Conservation (phyloP, 164 flowering plant genomes). For the Chimonanthus praecox region DNA sequence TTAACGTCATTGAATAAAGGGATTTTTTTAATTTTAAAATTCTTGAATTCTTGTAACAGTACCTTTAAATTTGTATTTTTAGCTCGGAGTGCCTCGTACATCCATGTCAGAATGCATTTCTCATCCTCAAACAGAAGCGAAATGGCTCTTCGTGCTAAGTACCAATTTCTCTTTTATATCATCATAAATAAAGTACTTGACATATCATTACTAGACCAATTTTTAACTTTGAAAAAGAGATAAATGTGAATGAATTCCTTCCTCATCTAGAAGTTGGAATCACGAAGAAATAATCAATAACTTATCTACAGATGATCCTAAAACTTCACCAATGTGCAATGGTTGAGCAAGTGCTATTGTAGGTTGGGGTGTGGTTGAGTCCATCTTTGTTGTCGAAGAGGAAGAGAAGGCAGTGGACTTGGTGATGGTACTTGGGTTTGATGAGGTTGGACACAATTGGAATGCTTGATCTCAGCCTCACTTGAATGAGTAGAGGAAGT, state of each 20-base stretch:
- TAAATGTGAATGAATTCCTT: background rate
- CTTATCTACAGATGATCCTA: background rate
- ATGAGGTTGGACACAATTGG: conserved; percentile 44
- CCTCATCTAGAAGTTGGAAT: background rate
- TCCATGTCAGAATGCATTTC: too few relatives aligned
- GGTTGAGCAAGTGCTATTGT: conserved; percentile 39
- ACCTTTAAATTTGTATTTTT: too few relatives aligned
- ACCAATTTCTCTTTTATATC: too few relatives aligned
- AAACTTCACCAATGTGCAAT: conserved; percentile 6
- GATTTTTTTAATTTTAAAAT: too few relatives aligned
- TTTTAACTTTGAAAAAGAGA: background rate
- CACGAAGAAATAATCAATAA: background rate
- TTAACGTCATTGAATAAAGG: too few relatives aligned
- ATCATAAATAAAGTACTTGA: background rate
- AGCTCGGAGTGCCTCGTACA: too few relatives aligned
- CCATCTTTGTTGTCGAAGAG: conserved; percentile 30
- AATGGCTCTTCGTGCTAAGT: too few relatives aligned
- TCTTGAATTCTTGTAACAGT: too few relatives aligned
- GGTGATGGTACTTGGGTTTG: conserved; percentile 43
- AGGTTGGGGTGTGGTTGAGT: conserved; percentile 35
- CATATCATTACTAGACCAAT: background rate
- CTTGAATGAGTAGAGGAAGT: conserved; percentile 36
- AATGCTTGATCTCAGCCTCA: conserved; percentile 39
- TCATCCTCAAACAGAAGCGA: too few relatives aligned
- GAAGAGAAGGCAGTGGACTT: conserved; percentile 31